phyloP scores from a whole-genome alignment of 768 basidiomycete genomes.

The Lactifluus volemus region DNA sequence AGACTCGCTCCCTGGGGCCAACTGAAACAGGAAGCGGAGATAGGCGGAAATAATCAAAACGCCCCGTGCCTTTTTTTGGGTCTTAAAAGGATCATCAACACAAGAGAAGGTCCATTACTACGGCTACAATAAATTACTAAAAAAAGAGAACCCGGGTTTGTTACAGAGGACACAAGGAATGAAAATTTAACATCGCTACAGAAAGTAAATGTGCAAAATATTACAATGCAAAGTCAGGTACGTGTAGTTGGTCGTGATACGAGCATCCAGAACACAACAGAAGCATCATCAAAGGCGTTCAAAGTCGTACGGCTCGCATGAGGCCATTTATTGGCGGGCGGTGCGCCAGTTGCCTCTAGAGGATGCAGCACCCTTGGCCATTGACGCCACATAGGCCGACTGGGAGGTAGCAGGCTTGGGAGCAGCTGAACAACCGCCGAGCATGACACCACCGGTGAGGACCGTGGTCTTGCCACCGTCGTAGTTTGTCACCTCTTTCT shows the following conservation, averaged over 20 bases:
- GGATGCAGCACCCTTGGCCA: constrained; percentile 23
- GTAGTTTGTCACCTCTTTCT: constrained; percentile 75
- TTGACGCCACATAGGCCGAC: constrained; percentile 25
- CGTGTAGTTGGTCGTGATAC: constrained; percentile 15
- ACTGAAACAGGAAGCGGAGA: no score
- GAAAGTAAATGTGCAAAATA: constrained; percentile 19
- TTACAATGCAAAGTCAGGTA: constrained; percentile 15
- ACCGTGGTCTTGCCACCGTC: constrained; percentile 86
- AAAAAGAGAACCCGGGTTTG: constrained; percentile 5
- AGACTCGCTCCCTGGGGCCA: not conserved
- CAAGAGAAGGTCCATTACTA: constrained; percentile 12
- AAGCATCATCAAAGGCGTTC: constrained; percentile 1
- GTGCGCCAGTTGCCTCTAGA: constrained; percentile 46
- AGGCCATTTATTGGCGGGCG: constrained; percentile 34
- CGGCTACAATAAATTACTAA: constrained; percentile 4
- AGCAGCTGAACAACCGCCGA: constrained; percentile 34
- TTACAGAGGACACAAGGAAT: constrained; percentile 10
- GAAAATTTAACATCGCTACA: constrained; percentile 15
- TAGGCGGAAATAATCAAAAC: no score
- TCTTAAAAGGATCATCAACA: no score
- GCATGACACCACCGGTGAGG: constrained; percentile 83
- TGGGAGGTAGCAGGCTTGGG: constrained; percentile 20
- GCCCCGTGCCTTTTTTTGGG: no score
- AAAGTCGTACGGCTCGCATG: not conserved
- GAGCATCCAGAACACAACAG: constrained; percentile 6